A percentile compares a stretch with the other conserved stretches of the same genome.
These are phyloP conservation scores for Pseudonitzschia pungens DNA, from an alignment of 108 stramenopile genomes.

Conservation along the genomic window DNA sequence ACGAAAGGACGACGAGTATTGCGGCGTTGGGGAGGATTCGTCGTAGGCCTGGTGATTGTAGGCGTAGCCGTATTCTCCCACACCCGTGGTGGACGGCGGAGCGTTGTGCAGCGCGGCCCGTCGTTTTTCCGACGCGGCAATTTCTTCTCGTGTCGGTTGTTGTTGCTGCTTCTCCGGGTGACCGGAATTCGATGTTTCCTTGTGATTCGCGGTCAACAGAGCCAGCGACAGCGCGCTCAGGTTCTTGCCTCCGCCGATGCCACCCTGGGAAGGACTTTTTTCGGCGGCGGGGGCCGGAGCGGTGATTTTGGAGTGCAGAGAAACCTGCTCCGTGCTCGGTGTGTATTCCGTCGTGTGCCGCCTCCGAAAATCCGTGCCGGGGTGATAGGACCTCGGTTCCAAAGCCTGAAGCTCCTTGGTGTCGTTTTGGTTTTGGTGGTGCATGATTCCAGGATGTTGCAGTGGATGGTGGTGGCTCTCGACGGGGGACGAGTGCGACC, in stretches of 20 bases:
- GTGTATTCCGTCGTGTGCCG: too few species aligned
- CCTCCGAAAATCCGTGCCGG: neutral
- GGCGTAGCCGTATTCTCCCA: slow-evolving; percentile 54
- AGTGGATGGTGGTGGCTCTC: slow-evolving; percentile 14
- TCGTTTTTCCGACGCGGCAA: slow-evolving; percentile 31
- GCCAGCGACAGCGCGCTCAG: slow-evolving; percentile 44
- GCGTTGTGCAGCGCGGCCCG: slow-evolving; percentile 52
- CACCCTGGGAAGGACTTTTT: neutral
- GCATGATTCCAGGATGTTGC: neutral
- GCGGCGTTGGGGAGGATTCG: slow-evolving; percentile 6
- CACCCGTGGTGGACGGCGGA: slow-evolving; percentile 34
- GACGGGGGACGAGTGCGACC: slow-evolving; percentile 26
- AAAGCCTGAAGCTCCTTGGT: neutral
- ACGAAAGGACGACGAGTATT: neutral
- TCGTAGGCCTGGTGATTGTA: slow-evolving; percentile 40
- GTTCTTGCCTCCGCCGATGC: slow-evolving; percentile 18
- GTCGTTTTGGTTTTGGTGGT: neutral
- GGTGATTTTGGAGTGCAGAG: neutral
- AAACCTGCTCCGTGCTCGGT: neutral
- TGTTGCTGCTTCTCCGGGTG: neutral
- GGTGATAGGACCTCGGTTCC: slow-evolving; percentile 13
- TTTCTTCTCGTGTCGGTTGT: neutral
- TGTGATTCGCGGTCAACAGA: slow-evolving; percentile 25
- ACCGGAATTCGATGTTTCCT: slow-evolving; percentile 4
- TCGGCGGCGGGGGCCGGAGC: neutral